Conservation (phyloP, 169 alveolate genomes). For the Perkinsus olseni region DNA sequence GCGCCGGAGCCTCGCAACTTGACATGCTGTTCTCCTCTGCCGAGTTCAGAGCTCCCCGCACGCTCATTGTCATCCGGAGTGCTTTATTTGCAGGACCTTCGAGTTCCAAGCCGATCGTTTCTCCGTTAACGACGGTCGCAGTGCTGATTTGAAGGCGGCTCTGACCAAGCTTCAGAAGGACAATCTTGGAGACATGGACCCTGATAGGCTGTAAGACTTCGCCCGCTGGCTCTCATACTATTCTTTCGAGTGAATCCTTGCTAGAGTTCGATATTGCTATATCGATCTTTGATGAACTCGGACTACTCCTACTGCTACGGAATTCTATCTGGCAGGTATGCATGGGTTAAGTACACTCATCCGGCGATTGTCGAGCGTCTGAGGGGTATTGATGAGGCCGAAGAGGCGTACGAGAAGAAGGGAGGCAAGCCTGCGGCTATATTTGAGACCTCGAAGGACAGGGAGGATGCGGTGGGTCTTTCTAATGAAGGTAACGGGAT, state of each 20-base stretch:
- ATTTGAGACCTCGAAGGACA: background rate
- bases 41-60: background rate
- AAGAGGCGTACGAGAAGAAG: constrained; percentile 21
- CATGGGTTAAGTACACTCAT: constrained; percentile 74
- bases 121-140: constrained; percentile 56
- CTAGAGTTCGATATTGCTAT: background rate
- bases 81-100: constrained; percentile 31
- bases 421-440: background rate
- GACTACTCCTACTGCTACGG: background rate
- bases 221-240: constrained; percentile 15
- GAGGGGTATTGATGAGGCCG: constrained; percentile 44
- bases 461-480: background rate
- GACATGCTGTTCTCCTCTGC: too few relatives aligned
- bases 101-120: constrained; percentile 73
- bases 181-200: constrained; percentile 48
- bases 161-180: constrained; percentile 48
- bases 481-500: too few relatives aligned
- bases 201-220: constrained; percentile 41
- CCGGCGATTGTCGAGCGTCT: constrained; percentile 68
- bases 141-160: constrained; percentile 47
- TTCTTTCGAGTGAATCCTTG: background rate
- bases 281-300: background rate
- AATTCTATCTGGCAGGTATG: constrained; percentile 37
- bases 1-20: too few relatives aligned
- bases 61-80: constrained; percentile 2